phyloP scores from a whole-genome alignment of 129 eudicot genomes.

The Lonicera japonica region DNA sequence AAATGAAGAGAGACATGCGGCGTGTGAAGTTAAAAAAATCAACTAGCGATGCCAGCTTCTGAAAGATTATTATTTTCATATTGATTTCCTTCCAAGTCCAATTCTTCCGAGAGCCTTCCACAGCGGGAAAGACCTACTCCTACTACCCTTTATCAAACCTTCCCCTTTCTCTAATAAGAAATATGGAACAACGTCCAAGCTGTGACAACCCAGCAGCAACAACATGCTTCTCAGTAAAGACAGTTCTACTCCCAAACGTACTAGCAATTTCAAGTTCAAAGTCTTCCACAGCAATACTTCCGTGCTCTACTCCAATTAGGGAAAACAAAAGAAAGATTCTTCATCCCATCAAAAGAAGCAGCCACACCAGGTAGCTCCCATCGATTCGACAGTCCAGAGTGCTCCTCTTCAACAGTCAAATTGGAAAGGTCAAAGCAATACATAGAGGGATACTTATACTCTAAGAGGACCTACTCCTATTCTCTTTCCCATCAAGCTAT shows the following conservation, averaged over 20 bases:
- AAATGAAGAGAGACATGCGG: no score
- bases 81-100: no score
- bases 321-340: background rate
- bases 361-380: slow-evolving; percentile 3
- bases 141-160: no score
- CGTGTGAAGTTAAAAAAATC: no score
- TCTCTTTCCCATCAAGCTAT: no score
- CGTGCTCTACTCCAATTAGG: background rate
- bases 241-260: background rate
- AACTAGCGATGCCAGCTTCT: no score
- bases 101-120: no score
- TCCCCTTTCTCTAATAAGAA: background rate
- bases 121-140: no score
- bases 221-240: background rate
- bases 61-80: no score
- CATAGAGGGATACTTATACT: no score
- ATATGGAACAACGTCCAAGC: slow-evolving; percentile 1
- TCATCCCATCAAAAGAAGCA: background rate
- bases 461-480: no score
- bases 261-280: background rate
- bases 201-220: background rate
- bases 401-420: background rate
- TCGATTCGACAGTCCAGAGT: background rate
- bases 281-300: background rate
- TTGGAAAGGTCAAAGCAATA: background rate